Percentiles rank a stretch among this genome's conserved stretches.
Evolutionary conservation across 2,329 filamentous ascomycete genomes (phyloP).

Genomic region (Diaporthe citriasiana): DNA sequence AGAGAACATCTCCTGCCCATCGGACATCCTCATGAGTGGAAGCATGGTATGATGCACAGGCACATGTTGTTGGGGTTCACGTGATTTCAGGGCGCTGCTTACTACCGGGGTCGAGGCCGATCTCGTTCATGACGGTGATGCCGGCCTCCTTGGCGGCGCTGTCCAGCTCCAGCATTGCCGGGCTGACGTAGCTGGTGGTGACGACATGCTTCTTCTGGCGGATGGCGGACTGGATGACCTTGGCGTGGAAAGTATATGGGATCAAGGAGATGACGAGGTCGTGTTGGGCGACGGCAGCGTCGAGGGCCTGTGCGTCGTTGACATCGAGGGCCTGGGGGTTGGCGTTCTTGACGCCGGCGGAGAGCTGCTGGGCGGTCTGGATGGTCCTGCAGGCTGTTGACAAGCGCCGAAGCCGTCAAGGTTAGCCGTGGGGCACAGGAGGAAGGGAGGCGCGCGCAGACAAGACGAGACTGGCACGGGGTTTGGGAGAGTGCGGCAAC

Average conservation of each 20-base stretch:
- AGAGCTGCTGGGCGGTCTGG: conserved; percentile 81
- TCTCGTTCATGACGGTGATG: conserved; percentile 98
- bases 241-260: conserved; percentile 90
- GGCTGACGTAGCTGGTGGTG: conserved; percentile 93
- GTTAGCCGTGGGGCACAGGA: conserved; percentile 14
- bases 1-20: neutral
- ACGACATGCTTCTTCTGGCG: conserved; percentile 95
- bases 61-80: neutral
- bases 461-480: neutral
- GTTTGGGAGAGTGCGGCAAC: neutral
- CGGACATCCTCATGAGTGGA: neutral
- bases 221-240: conserved; percentile 94
- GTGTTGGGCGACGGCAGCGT: conserved; percentile 83
- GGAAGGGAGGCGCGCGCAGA: neutral
- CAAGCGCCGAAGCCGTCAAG: neutral
- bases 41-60: neutral
- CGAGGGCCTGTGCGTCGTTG: conserved; percentile 80
- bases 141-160: conserved; percentile 86
- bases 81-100: conserved; percentile 16
- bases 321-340: conserved; percentile 88
- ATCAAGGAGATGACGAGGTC: conserved; percentile 87
- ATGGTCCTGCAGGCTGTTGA: conserved; percentile 83
- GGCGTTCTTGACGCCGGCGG: conserved; percentile 79
- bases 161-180: conserved; percentile 92
- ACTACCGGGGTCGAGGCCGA: conserved; percentile 80